phyloP scores from a whole-genome alignment of 345 rosid genomes.

The Mallotus nudiflorus region DNA sequence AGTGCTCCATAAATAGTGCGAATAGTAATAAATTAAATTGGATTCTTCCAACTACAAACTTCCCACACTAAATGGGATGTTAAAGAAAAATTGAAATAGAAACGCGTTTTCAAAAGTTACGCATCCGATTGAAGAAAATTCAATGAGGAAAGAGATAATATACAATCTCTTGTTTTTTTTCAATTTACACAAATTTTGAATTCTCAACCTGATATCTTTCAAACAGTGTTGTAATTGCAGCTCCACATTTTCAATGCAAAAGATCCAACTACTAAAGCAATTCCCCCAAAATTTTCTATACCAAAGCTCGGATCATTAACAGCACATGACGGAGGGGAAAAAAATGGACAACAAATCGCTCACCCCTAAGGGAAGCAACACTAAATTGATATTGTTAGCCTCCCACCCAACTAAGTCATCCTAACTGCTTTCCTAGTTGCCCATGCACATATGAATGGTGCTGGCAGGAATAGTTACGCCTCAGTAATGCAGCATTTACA shows the following conservation, averaged over 20 bases:
- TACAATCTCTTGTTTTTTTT: not conserved
- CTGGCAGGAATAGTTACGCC: conserved; percentile 20
- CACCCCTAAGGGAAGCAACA: conserved; percentile 31
- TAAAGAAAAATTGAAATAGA: too few relatives aligned
- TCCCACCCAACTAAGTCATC: conserved; percentile 30
- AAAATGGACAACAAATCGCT: conserved; percentile 33
- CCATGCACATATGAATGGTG: conserved; percentile 25
- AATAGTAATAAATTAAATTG: too few relatives aligned
- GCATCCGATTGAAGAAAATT: too few relatives aligned
- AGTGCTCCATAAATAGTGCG: too few relatives aligned
- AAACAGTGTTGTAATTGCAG: conserved; percentile 6
- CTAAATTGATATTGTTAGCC: conserved; percentile 37
- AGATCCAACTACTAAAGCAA: conserved; percentile 29
- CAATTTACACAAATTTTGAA: conserved; percentile 14
- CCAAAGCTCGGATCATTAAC: conserved; percentile 16
- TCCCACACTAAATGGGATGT: too few relatives aligned
- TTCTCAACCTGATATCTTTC: not conserved
- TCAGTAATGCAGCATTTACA: conserved; percentile 39
- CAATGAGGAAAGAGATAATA: not conserved
- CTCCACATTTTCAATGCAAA: conserved; percentile 18
- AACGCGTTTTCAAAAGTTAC: too few relatives aligned
- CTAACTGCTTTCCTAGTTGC: conserved; percentile 23
- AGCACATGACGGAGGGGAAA: conserved; percentile 31
- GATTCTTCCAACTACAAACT: too few relatives aligned
- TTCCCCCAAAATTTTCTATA: conserved; percentile 30